Base-by-base conservation (phyloP, 768 basidiomycete species). In the Tricholoma terreum region DNA sequence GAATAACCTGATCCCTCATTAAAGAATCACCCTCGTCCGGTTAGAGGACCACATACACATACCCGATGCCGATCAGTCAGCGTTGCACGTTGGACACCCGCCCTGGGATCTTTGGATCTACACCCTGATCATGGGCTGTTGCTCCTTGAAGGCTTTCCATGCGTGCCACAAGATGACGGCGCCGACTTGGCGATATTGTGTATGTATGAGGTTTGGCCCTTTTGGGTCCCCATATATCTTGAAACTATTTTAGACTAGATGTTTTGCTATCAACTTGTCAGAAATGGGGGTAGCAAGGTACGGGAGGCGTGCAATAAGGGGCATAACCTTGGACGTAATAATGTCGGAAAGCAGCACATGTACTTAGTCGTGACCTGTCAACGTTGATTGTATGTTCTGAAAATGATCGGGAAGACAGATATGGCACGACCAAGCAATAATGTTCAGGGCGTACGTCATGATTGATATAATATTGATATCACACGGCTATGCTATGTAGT, bases 121-220 rank as follows among this genome's bases (percentile, higher is more conserved):
- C 19, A 42, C n/a, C 10, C 19, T 21, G 40, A 33, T 45, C 1
- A 42, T 43, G 43, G 36, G 30, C 21, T 21, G 71, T 69, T 59
- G 77, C 74, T 71, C 60, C 76, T 77, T 76, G 56, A 74, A 70
- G 49, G 75, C 73, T 46, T 69, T 65, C 58, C 75, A 73, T 6
- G 73, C 74, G 57, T 77, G 76, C 78, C 78, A 79, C 12, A 79
- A 65, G 77, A 80, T 78, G 21, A 84, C 77, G 17, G 83, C 84
- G 4, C 84, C 84, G 60, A 85, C 86, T 22, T 82, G 83, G 15
- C 82, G 77, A 66, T 79, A 86, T 59, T 74, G 69, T 74, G 69
- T 3, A 27, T 27, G 2, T 27, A 27, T 27, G 24, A 27, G 24
- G 24, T 27, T 27, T 27, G 24, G 24, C 24, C 24, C 24, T 27